phyloP scores from a whole-genome alignment of 768 basidiomycete species.

The Rhodosporidiobolus sp. region DNA sequence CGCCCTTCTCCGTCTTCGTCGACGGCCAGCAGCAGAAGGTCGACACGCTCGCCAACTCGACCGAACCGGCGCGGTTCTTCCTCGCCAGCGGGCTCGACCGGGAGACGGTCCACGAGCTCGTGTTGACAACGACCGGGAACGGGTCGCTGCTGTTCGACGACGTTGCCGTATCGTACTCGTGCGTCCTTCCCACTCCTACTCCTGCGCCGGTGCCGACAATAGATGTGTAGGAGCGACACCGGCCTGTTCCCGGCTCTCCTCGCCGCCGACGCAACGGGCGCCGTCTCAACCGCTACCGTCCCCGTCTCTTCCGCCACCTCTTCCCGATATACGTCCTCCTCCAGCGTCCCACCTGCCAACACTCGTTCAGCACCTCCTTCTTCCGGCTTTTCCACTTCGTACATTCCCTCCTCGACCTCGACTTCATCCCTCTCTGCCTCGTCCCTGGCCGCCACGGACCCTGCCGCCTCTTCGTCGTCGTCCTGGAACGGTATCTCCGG shows the following conservation, averaged over 20 bases:
- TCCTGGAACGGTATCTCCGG: not conserved
- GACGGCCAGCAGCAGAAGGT: not conserved
- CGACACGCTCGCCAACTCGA: not conserved
- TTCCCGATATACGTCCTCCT: too few relatives aligned
- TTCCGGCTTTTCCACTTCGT: not conserved
- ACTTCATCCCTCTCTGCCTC: too few relatives aligned
- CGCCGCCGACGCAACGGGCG: not conserved
- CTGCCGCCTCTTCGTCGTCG: not conserved
- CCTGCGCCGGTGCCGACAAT: too few relatives aligned
- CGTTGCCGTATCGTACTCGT: conserved; percentile 18
- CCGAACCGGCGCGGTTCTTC: not conserved
- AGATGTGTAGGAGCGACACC: not conserved
- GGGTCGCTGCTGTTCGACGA: conserved; percentile 1
- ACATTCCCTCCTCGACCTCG: not conserved
- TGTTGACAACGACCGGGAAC: not conserved
- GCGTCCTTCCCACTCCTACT: not conserved
- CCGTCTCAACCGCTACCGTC: not conserved
- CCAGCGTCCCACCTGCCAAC: not conserved
- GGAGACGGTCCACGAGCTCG: not conserved
- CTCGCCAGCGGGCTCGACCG: conserved; percentile 4
- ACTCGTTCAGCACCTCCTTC: too few relatives aligned
- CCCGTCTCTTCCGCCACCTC: not conserved
- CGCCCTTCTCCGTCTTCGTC: not conserved
- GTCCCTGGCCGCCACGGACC: too few relatives aligned
- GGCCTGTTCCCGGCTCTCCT: not conserved